Evolutionary conservation across 108 stramenopile species (phyloP).

Genomic region (Thalassiosira profunda): DNA sequence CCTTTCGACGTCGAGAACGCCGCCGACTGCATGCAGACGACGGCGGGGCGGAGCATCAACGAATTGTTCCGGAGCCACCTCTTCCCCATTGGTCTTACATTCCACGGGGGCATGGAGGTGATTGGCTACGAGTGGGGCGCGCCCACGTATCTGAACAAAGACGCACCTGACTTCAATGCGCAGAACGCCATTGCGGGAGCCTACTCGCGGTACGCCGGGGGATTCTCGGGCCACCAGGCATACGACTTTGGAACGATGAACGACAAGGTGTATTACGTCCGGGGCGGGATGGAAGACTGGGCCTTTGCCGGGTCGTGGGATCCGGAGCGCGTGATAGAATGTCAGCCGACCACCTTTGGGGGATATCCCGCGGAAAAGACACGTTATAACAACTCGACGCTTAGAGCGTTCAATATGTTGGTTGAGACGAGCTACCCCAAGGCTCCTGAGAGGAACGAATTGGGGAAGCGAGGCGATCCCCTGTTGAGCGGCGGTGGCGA

Average conservation of each 20-base stretch:
- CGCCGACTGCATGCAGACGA: conserved; percentile 76
- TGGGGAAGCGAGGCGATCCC: conserved; percentile 69
- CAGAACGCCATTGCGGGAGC: conserved; percentile 47
- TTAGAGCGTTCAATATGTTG: conserved; percentile 93
- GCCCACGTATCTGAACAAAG: conserved; percentile 30
- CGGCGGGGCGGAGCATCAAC: conserved; percentile 86
- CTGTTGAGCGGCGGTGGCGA: conserved; percentile 50
- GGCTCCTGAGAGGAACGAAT: conserved; percentile 46
- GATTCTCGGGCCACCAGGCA: conserved; percentile 16
- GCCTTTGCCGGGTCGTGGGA: conserved; percentile 96
- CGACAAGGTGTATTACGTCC: conserved; percentile 92
- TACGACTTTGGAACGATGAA: conserved; percentile 86
- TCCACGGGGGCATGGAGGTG: conserved; percentile 94
- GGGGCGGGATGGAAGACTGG: conserved; percentile 99
- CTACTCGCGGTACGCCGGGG: conserved; percentile 60
- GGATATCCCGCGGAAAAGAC: conserved; percentile 60
- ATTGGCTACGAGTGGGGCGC: conserved; percentile 95
- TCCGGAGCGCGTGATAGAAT: conserved; percentile 61
- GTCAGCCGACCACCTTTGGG: conserved; percentile 64
- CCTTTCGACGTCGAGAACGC: conserved; percentile 63
- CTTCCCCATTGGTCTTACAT: conserved; percentile 87
- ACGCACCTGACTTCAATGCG: conserved; percentile 64
- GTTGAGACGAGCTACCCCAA: conserved; percentile 89
- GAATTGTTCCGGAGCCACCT: conserved; percentile 82
- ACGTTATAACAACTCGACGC: conserved; percentile 76